phyloP scores from a whole-genome alignment of 2,329 filamentous ascomycete genomes.

The Sporothrix humicola region DNA sequence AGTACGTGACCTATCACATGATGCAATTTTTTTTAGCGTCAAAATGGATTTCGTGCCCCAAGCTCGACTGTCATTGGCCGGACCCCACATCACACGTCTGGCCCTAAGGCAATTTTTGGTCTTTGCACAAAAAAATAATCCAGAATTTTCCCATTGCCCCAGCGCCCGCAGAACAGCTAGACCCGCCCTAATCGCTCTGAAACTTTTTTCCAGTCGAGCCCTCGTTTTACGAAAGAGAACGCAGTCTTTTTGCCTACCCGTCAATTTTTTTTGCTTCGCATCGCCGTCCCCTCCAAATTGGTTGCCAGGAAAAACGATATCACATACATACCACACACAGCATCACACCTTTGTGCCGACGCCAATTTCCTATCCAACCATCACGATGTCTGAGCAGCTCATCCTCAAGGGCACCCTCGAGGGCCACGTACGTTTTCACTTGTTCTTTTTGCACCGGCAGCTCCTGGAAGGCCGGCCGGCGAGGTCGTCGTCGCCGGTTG shows the following conservation, averaged over 20 bases:
- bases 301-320: constrained; percentile 31
- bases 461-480: not conserved
- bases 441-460: not conserved
- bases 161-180: constrained; percentile 4
- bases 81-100: constrained; percentile 41
- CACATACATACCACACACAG: constrained; percentile 27
- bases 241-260: constrained; percentile 21
- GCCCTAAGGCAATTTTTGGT: constrained; percentile 40
- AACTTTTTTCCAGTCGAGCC: constrained; percentile 35
- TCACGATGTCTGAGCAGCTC: constrained; percentile 85
- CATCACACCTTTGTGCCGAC: constrained; percentile 23
- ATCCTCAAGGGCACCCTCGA: constrained; percentile 96
- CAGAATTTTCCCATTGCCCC: constrained; percentile 32
- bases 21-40: not conserved
- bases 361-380: constrained; percentile 39
- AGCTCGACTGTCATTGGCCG: constrained; percentile 40
- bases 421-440: constrained; percentile 77
- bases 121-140: constrained; percentile 37
- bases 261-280: constrained; percentile 33
- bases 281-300: constrained; percentile 33
- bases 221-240: constrained; percentile 30
- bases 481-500: constrained; percentile 17
- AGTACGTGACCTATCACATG: constrained; percentile 11
- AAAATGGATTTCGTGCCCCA: not conserved
- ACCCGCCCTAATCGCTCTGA: constrained; percentile 37